phyloP scores from a whole-genome alignment of 2,329 filamentous ascomycete genomes.

The Xylaria sp. region DNA sequence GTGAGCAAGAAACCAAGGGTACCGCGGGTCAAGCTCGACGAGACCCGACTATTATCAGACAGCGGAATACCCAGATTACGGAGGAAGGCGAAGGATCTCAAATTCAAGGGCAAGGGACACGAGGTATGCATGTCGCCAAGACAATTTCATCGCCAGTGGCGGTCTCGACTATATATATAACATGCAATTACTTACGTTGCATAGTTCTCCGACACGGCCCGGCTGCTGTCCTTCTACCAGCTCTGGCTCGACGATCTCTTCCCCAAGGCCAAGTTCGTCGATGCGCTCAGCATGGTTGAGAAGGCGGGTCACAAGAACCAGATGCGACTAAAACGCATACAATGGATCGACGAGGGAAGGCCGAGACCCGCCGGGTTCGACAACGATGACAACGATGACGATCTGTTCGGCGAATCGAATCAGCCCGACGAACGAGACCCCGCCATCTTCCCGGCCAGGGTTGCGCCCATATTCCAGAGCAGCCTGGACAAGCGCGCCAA shows the following conservation, averaged over 20 bases:
- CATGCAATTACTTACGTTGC: conserved; percentile 27
- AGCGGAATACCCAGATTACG: conserved; percentile 86
- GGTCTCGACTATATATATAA: background rate
- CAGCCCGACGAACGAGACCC: conserved; percentile 45
- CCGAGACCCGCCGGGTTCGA: conserved; percentile 55
- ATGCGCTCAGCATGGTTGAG: conserved; percentile 90
- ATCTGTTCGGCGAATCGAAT: conserved; percentile 44
- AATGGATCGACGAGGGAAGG: conserved; percentile 85
- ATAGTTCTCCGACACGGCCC: conserved; percentile 84
- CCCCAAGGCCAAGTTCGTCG: conserved; percentile 91
- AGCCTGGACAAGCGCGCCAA: conserved; percentile 46
- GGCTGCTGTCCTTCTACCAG: conserved; percentile 90
- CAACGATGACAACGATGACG: conserved; percentile 46
- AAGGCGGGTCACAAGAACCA: conserved; percentile 88
- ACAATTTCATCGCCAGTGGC: background rate
- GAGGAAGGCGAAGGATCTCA: conserved; percentile 75
- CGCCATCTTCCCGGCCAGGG: conserved; percentile 48
- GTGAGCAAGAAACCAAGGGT: conserved; percentile 77
- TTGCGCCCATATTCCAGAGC: conserved; percentile 55
- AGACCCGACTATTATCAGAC: conserved; percentile 82
- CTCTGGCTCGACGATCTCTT: conserved; percentile 97
- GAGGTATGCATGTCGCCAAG: conserved; percentile 67
- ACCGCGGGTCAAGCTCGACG: conserved; percentile 87
- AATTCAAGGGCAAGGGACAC: conserved; percentile 92
- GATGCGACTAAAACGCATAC: conserved; percentile 77